These are phyloP conservation scores for Mycothermus thermophilus DNA, from an alignment of 495 filamentous ascomycete genomes.

Conservation along the genomic window DNA sequence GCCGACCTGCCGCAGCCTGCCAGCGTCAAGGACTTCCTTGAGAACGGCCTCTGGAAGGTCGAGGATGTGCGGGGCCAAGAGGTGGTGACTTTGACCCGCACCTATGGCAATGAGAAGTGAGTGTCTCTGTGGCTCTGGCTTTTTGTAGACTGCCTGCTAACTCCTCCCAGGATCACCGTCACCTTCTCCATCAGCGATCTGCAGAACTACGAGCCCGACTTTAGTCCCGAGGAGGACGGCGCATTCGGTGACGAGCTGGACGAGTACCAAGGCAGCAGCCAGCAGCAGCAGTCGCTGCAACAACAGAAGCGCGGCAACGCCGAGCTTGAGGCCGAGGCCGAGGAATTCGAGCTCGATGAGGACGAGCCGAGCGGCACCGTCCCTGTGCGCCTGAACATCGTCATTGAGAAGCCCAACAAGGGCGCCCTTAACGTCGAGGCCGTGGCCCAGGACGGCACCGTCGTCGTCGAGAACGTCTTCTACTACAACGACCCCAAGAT, in stretches of 20 bases:
- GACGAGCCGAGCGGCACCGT: too few relatives aligned
- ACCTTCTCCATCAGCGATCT: slow-evolving; percentile 91
- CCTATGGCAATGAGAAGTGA: slow-evolving; percentile 78
- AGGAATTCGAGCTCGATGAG: slow-evolving; percentile 49
- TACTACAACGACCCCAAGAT: slow-evolving; percentile 65
- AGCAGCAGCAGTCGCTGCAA: slow-evolving; percentile 34
- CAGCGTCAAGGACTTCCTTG: slow-evolving; percentile 57
- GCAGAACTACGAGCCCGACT: slow-evolving; percentile 47
- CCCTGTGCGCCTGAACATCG: slow-evolving; percentile 72
- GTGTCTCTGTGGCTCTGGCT: slow-evolving; percentile 10
- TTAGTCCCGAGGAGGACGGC: slow-evolving; percentile 30
- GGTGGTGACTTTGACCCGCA: slow-evolving; percentile 71
- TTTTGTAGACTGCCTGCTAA: slow-evolving; percentile 6
- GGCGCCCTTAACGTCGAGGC: slow-evolving; percentile 83
- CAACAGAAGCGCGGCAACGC: slow-evolving; percentile 38
- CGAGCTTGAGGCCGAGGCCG: slow-evolving; percentile 29
- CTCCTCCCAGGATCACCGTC: slow-evolving; percentile 59
- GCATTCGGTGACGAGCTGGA: slow-evolving; percentile 59
- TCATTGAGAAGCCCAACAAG: slow-evolving; percentile 64
- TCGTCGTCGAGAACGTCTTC: slow-evolving; percentile 83
- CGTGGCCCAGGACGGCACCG: slow-evolving; percentile 68
- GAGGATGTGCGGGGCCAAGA: slow-evolving; percentile 70
- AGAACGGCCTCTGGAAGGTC: slow-evolving; percentile 57
- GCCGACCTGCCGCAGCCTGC: slow-evolving; percentile 44
- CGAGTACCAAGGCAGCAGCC: slow-evolving; percentile 21